Evolutionary conservation across 1,139 yeast species (phyloP), one percentile per base, ranked within the genome.

Genomic region (Pichia sp.): DNA sequence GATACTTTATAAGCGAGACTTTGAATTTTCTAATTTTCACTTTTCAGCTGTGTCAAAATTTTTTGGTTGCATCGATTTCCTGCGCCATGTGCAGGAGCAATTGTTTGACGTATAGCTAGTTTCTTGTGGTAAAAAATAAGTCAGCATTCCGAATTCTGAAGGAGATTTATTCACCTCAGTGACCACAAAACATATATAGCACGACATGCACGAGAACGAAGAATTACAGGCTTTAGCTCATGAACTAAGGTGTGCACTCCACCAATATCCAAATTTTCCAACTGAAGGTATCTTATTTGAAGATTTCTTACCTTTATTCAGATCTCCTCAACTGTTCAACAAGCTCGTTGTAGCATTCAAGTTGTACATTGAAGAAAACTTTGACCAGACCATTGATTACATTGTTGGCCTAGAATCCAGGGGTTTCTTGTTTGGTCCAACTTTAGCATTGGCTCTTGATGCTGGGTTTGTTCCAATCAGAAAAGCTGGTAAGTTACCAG

Each of bases 381-480:
- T 76, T 64, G 51, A 54, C 31, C 58, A 59, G 44, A 83, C 87
- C 63, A 80, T 91, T 55, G 98, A 93, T 66, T 93, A 86, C 66
- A 79, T 93, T 59, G 90, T 93, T 50, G 99, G 98, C 42, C 79
- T 95, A 60, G 99, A 93, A 71, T 88, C 97, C 52, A 85, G 99
- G 70, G 99, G 99, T 1, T 93, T 93, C 69, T 76, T 93, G 56
- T 93, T 93, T 63, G 99, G 98, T 10, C 99, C 99, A 47, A 75
- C 98, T 40, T 76, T 93, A 61, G 99, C 99, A 8, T 78, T 93
- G 59, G 93, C 89, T 55, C 72, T 93, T 55, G 84, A 85, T 57
- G 93, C 95, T 44, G 95, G 97, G 3, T 93, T 93, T 63, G 87
- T 93, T 49, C 98, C 99, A 31, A 86, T 93, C 47, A 86, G 99